A percentile compares a stretch with the other conserved stretches of the same genome.
Evolutionary conservation across 768 basidiomycete genomes (phyloP).

Genomic region (Lentinula sp.): DNA sequence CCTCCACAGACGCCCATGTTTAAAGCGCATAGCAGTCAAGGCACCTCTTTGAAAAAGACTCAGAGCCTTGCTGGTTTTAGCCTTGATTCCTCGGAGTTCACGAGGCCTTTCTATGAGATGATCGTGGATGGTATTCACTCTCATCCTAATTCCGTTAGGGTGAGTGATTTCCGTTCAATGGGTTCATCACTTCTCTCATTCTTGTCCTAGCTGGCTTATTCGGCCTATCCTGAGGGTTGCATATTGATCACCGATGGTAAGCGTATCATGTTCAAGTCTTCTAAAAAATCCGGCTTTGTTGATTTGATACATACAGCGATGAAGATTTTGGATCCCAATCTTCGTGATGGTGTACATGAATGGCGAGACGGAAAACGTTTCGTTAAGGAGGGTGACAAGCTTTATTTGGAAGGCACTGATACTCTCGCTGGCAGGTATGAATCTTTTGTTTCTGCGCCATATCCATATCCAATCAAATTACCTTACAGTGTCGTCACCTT

Average conservation of each 20-base stretch:
- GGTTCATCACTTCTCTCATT: too few species aligned
- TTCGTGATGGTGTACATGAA: constrained; percentile 78
- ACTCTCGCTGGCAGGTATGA: constrained; percentile 84
- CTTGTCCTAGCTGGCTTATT: constrained; percentile 64
- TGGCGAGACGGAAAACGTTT: constrained; percentile 84
- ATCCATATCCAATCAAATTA: background rate
- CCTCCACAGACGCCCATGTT: constrained; percentile 46
- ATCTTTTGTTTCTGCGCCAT: constrained; percentile 1
- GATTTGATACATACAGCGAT: constrained; percentile 36
- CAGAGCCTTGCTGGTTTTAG: constrained; percentile 27
- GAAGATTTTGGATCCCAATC: constrained; percentile 80
- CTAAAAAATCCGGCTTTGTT: background rate
- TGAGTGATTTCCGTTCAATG: constrained; percentile 27
- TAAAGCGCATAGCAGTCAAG: constrained; percentile 14
- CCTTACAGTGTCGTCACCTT: constrained; percentile 64
- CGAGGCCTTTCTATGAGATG: constrained; percentile 78
- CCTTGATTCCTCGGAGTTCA: constrained; percentile 43
- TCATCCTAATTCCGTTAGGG: constrained; percentile 85
- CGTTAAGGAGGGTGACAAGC: constrained; percentile 73
- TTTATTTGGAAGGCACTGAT: constrained; percentile 79
- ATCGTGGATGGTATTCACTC: constrained; percentile 91
- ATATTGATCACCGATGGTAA: constrained; percentile 87
- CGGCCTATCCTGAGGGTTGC: constrained; percentile 77
- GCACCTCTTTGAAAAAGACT: constrained; percentile 11
- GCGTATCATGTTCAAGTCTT: constrained; percentile 8